phyloP scores from a whole-genome alignment of 1,284 basidiomycete species.

The Ganoderma multipileum region DNA sequence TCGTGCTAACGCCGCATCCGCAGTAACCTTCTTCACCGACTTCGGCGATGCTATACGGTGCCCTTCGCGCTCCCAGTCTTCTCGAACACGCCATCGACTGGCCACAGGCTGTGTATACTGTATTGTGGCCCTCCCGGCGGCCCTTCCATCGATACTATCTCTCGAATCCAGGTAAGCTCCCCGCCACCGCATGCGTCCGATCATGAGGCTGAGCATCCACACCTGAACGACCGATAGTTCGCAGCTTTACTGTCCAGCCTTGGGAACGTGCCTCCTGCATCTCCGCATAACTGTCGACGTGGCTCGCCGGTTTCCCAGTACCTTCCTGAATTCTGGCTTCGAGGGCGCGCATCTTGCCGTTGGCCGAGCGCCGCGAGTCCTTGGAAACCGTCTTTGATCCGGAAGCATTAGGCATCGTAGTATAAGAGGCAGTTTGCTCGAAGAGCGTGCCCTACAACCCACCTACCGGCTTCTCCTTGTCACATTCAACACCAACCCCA shows the following conservation, averaged over 20 bases:
- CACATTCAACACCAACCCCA: not conserved
- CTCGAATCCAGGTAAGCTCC: not conserved
- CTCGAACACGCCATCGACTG: not conserved
- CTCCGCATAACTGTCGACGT: not conserved
- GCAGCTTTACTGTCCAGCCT: not conserved
- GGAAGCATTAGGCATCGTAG: not conserved
- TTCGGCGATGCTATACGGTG: not conserved
- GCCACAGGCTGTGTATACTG: not conserved
- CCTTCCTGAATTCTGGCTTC: not conserved
- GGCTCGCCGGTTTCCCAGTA: not conserved
- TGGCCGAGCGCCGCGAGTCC: not conserved
- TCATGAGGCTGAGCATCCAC: not conserved
- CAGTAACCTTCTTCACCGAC: not conserved
- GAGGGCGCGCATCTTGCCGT: slow-evolving; percentile 1
- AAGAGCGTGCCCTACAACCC: not conserved
- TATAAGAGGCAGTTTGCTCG: not conserved
- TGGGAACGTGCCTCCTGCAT: slow-evolving; percentile 4
- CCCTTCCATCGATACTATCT: not conserved
- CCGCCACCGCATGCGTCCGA: not conserved
- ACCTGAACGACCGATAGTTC: not conserved
- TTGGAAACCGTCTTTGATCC: not conserved
- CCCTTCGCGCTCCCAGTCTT: not conserved
- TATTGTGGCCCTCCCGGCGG: not conserved
- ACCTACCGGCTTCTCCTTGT: not conserved
- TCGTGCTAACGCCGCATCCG: not conserved